Evolutionary conservation across 1,284 basidiomycete species (phyloP).

Genomic region (Sphaerobolus stellatus): DNA sequence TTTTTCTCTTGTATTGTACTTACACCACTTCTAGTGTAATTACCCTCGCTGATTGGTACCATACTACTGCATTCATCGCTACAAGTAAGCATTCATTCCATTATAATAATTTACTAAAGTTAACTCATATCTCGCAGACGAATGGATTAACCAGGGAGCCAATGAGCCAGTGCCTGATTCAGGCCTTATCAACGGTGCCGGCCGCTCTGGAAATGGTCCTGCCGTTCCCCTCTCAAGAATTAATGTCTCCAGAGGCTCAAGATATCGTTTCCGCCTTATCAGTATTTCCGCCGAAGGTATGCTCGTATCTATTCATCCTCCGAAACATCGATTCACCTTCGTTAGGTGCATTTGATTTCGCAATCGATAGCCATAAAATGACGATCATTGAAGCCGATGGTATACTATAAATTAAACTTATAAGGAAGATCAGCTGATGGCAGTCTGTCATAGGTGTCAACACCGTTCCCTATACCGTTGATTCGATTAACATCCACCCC

Average conservation of each 20-base stretch:
- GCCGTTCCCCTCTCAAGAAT: constrained; percentile 32
- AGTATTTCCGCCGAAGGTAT: constrained; percentile 31
- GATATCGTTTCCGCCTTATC: constrained; percentile 44
- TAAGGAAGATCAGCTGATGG: constrained; percentile 34
- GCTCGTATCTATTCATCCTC: constrained; percentile 17
- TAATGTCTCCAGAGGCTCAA: constrained; percentile 35
- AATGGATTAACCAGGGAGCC: constrained; percentile 27
- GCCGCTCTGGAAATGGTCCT: constrained; percentile 26
- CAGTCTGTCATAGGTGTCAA: constrained; percentile 37
- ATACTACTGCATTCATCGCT: constrained; percentile 22
- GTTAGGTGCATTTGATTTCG: constrained; percentile 12
- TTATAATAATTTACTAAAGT: constrained; percentile 20
- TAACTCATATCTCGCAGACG: constrained; percentile 14
- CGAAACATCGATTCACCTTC: neutral
- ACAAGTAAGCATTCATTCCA: neutral
- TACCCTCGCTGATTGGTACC: constrained; percentile 43
- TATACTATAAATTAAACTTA: constrained; percentile 26
- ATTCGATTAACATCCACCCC: constrained; percentile 40
- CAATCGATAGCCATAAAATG: constrained; percentile 12
- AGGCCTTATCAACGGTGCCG: constrained; percentile 54
- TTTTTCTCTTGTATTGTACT: neutral
- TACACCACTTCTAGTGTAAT: constrained; percentile 4
- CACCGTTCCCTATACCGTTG: constrained; percentile 36
- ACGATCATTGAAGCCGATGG: constrained; percentile 31
- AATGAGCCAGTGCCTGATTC: constrained; percentile 32